Conservation (phyloP, 176 grass and related monocot species). For the Pharus latifolius region DNA sequence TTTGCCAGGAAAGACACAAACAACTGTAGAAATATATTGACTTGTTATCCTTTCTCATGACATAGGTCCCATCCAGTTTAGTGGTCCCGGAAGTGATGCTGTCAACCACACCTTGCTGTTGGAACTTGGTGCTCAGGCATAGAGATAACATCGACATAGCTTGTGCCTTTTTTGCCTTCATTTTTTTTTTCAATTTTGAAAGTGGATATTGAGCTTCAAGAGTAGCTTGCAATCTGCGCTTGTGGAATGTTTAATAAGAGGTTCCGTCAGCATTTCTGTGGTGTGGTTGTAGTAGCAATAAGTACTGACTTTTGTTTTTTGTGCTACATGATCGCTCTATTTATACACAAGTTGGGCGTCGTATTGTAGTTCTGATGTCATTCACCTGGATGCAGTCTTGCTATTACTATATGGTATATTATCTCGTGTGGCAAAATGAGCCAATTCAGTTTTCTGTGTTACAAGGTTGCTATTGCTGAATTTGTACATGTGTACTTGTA, state of each 20-base stretch:
- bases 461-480: background rate
- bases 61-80: constrained; percentile 85
- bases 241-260: constrained; percentile 38
- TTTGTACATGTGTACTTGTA: no score
- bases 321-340: background rate
- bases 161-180: background rate
- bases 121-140: constrained; percentile 56
- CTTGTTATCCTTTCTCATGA: background rate
- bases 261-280: background rate
- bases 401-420: background rate
- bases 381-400: background rate
- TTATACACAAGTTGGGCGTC: background rate
- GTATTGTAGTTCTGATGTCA: background rate
- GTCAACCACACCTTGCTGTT: constrained; percentile 86
- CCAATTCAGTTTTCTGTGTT: background rate
- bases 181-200: constrained; percentile 28
- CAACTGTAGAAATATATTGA: background rate
- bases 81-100: constrained; percentile 66
- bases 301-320: constrained; percentile 10
- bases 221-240: background rate
- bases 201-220: background rate
- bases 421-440: no score
- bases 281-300: constrained; percentile 19
- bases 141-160: background rate
- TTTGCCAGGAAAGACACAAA: background rate